These are phyloP conservation scores for Cordyceps militaris DNA, from an alignment of 2,329 filamentous ascomycete genomes.

Conservation along the genomic window DNA sequence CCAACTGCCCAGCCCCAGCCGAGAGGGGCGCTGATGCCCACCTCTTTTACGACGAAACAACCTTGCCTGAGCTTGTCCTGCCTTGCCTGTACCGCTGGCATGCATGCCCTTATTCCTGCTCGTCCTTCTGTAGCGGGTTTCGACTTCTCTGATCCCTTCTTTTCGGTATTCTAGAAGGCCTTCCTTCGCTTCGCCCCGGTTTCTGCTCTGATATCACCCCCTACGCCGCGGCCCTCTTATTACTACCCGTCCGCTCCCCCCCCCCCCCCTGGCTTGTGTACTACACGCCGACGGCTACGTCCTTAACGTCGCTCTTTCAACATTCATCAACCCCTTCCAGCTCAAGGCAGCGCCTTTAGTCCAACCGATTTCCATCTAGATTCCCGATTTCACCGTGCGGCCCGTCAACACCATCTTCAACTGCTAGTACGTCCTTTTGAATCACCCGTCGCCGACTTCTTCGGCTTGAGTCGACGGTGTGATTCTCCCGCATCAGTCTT, in stretches of 20 bases:
- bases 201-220: not conserved
- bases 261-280: slow-evolving; percentile 15
- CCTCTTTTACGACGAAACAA: slow-evolving; percentile 12
- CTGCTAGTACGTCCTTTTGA: not conserved
- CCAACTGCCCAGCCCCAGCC: slow-evolving; percentile 6
- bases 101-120: slow-evolving; percentile 3
- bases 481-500: not conserved
- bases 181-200: slow-evolving; percentile 7
- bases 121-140: slow-evolving; percentile 9
- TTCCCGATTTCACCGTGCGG: not conserved
- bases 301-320: slow-evolving; percentile 10
- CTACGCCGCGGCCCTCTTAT: slow-evolving; percentile 9
- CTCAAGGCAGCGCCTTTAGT: slow-evolving; percentile 11
- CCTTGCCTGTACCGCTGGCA: not conserved
- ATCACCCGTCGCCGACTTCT: slow-evolving; percentile 8
- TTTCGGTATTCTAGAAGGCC: slow-evolving; percentile 12
- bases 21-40: slow-evolving; percentile 10
- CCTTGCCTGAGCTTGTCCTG: not conserved
- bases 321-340: not conserved
- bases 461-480: slow-evolving; percentile 8
- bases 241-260: slow-evolving; percentile 9
- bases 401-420: not conserved
- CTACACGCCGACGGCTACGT: slow-evolving; percentile 2
- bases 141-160: slow-evolving; percentile 6
- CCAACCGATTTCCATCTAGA: not conserved